These are phyloP conservation scores for Zygoascus tannicola DNA, from an alignment of 805 yeast species.

Conservation along the genomic window DNA sequence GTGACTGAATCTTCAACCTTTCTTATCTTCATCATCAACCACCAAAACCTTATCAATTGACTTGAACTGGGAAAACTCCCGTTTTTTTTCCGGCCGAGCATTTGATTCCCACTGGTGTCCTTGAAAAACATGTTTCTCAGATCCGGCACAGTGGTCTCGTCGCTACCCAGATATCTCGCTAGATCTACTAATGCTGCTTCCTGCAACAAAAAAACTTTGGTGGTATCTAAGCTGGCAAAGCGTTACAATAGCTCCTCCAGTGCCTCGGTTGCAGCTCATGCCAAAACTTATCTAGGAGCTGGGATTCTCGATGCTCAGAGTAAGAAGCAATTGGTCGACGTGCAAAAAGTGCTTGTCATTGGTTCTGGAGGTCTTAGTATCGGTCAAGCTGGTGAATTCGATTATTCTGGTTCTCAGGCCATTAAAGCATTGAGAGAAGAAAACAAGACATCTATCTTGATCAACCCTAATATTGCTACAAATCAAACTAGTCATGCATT, in stretches of 20 bases:
- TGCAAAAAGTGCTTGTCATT: slow-evolving; percentile 76
- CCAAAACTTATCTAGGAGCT: slow-evolving; percentile 28
- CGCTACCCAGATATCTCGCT: too few species aligned
- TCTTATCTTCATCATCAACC: too few species aligned
- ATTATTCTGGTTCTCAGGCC: slow-evolving; percentile 95
- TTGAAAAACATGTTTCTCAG: too few species aligned
- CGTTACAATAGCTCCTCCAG: not conserved
- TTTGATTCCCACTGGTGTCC: too few species aligned
- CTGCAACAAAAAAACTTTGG: too few species aligned
- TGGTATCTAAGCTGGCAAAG: too few species aligned
- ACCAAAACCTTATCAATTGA: too few species aligned
- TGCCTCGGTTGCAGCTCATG: slow-evolving; percentile 1
- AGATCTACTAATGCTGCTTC: too few species aligned
- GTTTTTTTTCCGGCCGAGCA: too few species aligned
- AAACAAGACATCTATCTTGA: slow-evolving; percentile 71
- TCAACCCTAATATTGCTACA: slow-evolving; percentile 94
- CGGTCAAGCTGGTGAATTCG: slow-evolving; percentile 98
- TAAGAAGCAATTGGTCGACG: slow-evolving; percentile 52
- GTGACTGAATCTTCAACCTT: too few species aligned
- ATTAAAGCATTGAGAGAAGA: slow-evolving; percentile 92
- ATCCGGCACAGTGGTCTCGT: too few species aligned
- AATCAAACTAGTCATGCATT: slow-evolving; percentile 91
- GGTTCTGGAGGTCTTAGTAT: slow-evolving; percentile 97
- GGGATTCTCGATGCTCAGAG: slow-evolving; percentile 29
- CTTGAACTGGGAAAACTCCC: too few species aligned